A percentile compares a stretch with the other conserved stretches of the same genome.
Conservation (phyloP, 2,329 filamentous ascomycete genomes). For the Pseudocercospora cruenta region DNA sequence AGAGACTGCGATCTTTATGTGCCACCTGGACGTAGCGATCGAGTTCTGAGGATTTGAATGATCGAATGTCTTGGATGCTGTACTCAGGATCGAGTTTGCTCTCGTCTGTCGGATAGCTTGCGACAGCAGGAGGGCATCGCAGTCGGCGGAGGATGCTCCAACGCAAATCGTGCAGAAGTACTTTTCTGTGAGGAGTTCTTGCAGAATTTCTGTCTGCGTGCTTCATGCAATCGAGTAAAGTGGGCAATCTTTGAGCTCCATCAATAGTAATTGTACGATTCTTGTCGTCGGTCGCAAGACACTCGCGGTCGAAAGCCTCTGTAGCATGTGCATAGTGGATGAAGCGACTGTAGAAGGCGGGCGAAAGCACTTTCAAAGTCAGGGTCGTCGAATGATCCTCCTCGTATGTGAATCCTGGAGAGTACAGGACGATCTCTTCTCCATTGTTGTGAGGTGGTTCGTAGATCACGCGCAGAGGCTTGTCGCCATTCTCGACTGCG, state of each 20-base stretch:
- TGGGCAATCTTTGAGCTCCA: slow-evolving; percentile 56
- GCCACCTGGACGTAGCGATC: slow-evolving; percentile 42
- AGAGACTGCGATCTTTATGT: slow-evolving; percentile 33
- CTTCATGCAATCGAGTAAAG: slow-evolving; percentile 43
- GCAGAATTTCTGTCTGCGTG: slow-evolving; percentile 6
- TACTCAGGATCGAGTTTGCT: slow-evolving; percentile 18
- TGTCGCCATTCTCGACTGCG: slow-evolving; percentile 53
- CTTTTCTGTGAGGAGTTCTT: not conserved
- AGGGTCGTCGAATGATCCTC: slow-evolving; percentile 47
- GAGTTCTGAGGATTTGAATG: slow-evolving; percentile 43
- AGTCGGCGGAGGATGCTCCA: slow-evolving; percentile 45
- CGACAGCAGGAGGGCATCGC: slow-evolving; percentile 45
- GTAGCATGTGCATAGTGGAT: slow-evolving; percentile 65
- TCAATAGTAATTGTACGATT: slow-evolving; percentile 63
- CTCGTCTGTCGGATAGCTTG: slow-evolving; percentile 40
- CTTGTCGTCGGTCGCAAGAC: slow-evolving; percentile 53
- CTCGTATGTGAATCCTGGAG: slow-evolving; percentile 41
- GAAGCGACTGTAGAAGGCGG: slow-evolving; percentile 69
- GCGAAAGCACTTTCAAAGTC: slow-evolving; percentile 64
- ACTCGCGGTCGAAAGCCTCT: slow-evolving; percentile 66
- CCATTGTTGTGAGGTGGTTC: slow-evolving; percentile 48
- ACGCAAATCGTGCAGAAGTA: slow-evolving; percentile 33
- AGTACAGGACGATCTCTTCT: slow-evolving; percentile 38
- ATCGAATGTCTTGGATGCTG: slow-evolving; percentile 41
- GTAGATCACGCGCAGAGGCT: slow-evolving; percentile 58